phyloP scores from a whole-genome alignment of 331 rosid species.

The Acacia pycnantha region DNA sequence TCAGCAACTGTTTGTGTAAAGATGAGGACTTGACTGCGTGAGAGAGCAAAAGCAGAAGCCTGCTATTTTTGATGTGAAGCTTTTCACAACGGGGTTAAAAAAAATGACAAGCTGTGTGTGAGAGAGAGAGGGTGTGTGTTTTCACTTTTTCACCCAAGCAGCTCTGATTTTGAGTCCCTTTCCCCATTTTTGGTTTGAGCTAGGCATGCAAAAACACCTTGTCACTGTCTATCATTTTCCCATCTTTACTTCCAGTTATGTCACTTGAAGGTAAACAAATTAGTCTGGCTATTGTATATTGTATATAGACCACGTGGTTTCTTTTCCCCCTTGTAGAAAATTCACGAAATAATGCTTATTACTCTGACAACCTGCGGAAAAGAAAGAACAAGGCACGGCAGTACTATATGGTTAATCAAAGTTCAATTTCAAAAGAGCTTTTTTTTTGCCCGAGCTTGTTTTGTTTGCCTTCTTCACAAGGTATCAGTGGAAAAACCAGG shows the following conservation, averaged over 20 bases:
- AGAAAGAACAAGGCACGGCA: background rate
- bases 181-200: constrained; percentile 28
- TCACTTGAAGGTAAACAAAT: background rate
- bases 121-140: background rate
- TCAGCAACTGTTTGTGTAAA: background rate
- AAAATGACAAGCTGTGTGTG: background rate
- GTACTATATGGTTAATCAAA: background rate
- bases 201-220: constrained; percentile 34
- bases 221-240: constrained; percentile 47
- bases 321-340: constrained; percentile 7
- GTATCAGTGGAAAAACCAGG: background rate
- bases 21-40: constrained; percentile 24
- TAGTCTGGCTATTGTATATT: constrained; percentile 1
- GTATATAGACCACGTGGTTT: background rate
- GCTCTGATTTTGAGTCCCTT: background rate
- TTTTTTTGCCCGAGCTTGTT: background rate
- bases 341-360: constrained; percentile 8
- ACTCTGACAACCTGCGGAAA: background rate
- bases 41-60: constrained; percentile 20
- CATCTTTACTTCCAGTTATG: constrained; percentile 21
- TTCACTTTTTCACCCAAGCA: constrained; percentile 23
- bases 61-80: constrained; percentile 53
- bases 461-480: background rate
- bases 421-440: background rate
- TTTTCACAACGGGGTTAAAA: constrained; percentile 48